These are phyloP conservation scores for Verbascum thapsus DNA, from an alignment of 257 asterid genomes.

Conservation along the genomic window DNA sequence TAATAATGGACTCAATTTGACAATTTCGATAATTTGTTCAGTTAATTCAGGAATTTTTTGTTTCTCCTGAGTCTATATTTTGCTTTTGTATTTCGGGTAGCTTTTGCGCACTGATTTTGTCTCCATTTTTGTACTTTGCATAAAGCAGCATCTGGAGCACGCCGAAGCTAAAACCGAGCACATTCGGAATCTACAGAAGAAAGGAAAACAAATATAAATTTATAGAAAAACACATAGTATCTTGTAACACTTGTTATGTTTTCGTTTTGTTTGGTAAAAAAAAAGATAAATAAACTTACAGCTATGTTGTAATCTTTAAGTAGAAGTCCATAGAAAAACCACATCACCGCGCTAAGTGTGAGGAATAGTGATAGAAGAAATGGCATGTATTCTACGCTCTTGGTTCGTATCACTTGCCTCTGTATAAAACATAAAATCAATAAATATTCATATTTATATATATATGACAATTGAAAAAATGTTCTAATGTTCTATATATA, in stretches of 20 bases:
- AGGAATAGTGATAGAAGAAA: slow-evolving; percentile 67
- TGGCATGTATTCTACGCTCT: slow-evolving; percentile 84
- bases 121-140: slow-evolving; percentile 41
- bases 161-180: slow-evolving; percentile 64
- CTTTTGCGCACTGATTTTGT: slow-evolving; percentile 21
- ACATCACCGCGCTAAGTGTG: slow-evolving; percentile 66
- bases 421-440: slow-evolving; percentile 21
- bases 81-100: slow-evolving; percentile 37
- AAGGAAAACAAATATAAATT: too few species aligned
- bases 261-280: too few species aligned
- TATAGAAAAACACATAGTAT: too few species aligned
- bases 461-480: too few species aligned
- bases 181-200: slow-evolving; percentile 52
- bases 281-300: slow-evolving; percentile 34
- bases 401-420: slow-evolving; percentile 59
- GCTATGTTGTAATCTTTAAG: slow-evolving; percentile 52
- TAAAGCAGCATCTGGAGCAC: slow-evolving; percentile 66
- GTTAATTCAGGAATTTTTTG: slow-evolving; percentile 37
- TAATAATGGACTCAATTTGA: slow-evolving; percentile 36
- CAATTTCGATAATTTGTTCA: slow-evolving; percentile 47
- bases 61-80: slow-evolving; percentile 36
- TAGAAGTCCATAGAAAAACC: slow-evolving; percentile 69
- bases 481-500: too few species aligned
- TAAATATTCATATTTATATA: too few species aligned
- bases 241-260: too few species aligned